Conservation (phyloP, 768 basidiomycete species). For the Lactarius hatsudake region DNA sequence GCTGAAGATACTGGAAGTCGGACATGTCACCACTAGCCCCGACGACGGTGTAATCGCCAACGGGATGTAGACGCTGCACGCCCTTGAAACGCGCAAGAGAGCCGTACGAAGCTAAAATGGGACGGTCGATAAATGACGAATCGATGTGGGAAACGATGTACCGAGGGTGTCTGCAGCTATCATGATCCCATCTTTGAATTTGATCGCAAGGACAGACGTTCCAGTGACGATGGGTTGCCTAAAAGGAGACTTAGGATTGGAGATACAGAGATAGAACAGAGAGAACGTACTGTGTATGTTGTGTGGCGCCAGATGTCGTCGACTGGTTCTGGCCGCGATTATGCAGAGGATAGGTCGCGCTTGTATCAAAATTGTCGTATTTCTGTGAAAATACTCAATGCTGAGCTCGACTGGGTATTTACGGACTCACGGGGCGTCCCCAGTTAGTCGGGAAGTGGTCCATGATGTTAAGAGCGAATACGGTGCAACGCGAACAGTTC, state of each 20-base stretch:
- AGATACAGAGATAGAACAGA: background rate
- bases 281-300: constrained; percentile 71
- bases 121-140: background rate
- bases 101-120: constrained; percentile 80
- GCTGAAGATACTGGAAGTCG: constrained; percentile 93
- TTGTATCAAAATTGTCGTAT: constrained; percentile 71
- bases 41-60: constrained; percentile 81
- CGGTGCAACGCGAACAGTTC: background rate
- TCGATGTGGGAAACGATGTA: constrained; percentile 37
- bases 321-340: constrained; percentile 49
- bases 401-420: background rate
- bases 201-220: constrained; percentile 91
- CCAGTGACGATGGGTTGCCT: constrained; percentile 96
- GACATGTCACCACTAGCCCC: constrained; percentile 97
- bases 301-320: constrained; percentile 54
- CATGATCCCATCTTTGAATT: constrained; percentile 96
- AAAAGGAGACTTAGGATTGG: background rate
- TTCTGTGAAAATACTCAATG: constrained; percentile 42
- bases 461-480: constrained; percentile 42
- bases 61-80: constrained; percentile 79
- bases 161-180: constrained; percentile 98
- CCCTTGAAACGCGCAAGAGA: constrained; percentile 97
- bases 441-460: constrained; percentile 85
- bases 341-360: constrained; percentile 74
- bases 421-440: constrained; percentile 43